A percentile compares a stretch with the other conserved stretches of the same genome.
Conservation (phyloP, 2,329 filamentous ascomycete species). For the Didymella glomerata region DNA sequence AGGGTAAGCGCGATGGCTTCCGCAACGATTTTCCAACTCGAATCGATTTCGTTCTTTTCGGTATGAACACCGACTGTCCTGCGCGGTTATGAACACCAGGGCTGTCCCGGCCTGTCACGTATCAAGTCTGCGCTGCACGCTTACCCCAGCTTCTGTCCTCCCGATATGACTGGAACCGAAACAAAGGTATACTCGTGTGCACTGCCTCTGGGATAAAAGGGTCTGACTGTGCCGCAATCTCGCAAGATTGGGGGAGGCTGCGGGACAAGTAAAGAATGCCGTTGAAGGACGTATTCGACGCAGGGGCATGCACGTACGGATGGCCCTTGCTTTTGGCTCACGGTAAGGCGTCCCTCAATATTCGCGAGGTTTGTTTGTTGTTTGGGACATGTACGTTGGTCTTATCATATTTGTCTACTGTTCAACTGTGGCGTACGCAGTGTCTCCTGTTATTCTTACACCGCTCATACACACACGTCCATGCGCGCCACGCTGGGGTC, state of each 20-base stretch:
- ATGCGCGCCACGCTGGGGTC: conserved; percentile 72
- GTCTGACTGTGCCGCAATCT: conserved; percentile 18
- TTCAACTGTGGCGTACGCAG: conserved; percentile 8
- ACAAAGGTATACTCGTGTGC: conserved; percentile 10
- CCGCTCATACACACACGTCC: conserved; percentile 62
- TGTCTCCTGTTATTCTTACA: neutral
- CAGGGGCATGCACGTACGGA: conserved; percentile 12
- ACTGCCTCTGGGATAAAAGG: conserved; percentile 17
- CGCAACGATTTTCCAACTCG: neutral
- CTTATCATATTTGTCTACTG: conserved; percentile 7
- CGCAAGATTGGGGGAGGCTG: conserved; percentile 9
- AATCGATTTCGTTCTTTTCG: neutral
- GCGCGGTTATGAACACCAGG: conserved; percentile 15
- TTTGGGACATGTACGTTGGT: conserved; percentile 1
- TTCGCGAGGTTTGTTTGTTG: neutral
- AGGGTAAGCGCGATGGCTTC: neutral
- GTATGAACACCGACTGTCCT: neutral
- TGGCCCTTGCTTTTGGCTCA: conserved; percentile 1
- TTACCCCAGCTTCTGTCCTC: conserved; percentile 6
- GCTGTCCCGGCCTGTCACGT: neutral
- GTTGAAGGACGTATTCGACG: conserved; percentile 9
- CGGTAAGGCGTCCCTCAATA: conserved; percentile 11
- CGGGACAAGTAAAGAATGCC: conserved; percentile 10
- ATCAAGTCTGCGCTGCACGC: neutral
- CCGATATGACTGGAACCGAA: conserved; percentile 14